A percentile compares a stretch with the other conserved stretches of the same genome.
Conservation (phyloP, 352 stramenopile species). For the Blastocystis sp. region DNA sequence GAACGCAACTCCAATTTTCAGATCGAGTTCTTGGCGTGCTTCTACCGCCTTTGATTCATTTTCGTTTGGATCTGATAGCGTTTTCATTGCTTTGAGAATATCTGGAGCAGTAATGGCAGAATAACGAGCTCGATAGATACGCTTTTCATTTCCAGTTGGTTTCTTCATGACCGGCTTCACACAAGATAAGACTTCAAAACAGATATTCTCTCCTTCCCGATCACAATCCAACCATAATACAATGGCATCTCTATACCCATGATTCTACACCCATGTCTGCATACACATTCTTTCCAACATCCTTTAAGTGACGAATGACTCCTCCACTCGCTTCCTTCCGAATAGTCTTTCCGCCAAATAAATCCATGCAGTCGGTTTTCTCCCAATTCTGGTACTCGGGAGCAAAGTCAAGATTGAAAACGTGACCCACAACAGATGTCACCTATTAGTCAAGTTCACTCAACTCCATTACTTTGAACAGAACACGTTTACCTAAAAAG, state of each 20-base stretch:
- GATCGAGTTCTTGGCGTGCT: slow-evolving; percentile 76
- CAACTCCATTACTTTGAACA: slow-evolving; percentile 64
- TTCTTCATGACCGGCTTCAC: slow-evolving; percentile 73
- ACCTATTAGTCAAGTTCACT: slow-evolving; percentile 65
- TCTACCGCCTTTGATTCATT: slow-evolving; percentile 75
- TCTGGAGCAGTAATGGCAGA: slow-evolving; percentile 70
- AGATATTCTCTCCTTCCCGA: slow-evolving; percentile 82
- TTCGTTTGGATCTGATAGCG: slow-evolving; percentile 72
- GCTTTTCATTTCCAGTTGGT: slow-evolving; percentile 56
- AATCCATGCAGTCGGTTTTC: slow-evolving; percentile 67
- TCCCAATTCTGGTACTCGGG: slow-evolving; percentile 70
- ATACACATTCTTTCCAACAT: slow-evolving; percentile 65
- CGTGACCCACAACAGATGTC: slow-evolving; percentile 72
- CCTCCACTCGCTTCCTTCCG: slow-evolving; percentile 66
- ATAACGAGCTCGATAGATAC: slow-evolving; percentile 70
- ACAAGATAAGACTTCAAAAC: slow-evolving; percentile 79
- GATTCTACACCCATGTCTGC: slow-evolving; percentile 66
- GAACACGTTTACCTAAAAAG: slow-evolving; percentile 66
- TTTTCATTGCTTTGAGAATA: slow-evolving; percentile 69
- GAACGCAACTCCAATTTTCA: slow-evolving; percentile 80
- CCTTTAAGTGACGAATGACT: slow-evolving; percentile 55
- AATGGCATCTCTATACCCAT: slow-evolving; percentile 68
- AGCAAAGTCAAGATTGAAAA: slow-evolving; percentile 72
- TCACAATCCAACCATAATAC: slow-evolving; percentile 84
- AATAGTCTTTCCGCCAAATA: slow-evolving; percentile 68